Base-by-base conservation (phyloP, 176 grass and related monocot genomes). In the Raddia guianensis region DNA sequence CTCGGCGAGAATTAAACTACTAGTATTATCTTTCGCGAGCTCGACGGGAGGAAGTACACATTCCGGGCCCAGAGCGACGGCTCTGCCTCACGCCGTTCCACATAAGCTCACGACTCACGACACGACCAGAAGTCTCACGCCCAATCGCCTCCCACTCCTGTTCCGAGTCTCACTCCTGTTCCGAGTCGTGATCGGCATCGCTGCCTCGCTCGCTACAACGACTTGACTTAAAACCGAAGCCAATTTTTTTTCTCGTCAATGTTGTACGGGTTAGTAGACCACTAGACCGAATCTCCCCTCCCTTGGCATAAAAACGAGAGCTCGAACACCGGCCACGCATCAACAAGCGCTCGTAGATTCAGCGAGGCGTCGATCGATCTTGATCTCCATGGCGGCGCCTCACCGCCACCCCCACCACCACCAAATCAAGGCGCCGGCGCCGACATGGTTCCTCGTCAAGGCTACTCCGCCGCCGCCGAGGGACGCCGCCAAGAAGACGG, bases 381-480 rank as follows among this genome's bases (percentile, higher is more conserved):
- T 7, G 13, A 11, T 9, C 63, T 35, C 11, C 76, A 89, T 85
- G 87, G 76, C 71, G 18, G 57, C 77, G 34, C 21, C 62, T 42
- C 87, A 74, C 19, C 81, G 61, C 46, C 76, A 66, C 6, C 33
- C 61, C 18, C 70, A 66, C 6, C 63, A 68, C 27, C 70, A 55
- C 70, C 64, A 43, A 56, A n/a, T 44, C 64, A 84, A 85, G 77
- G 76, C 82, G 7, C 63, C 59, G 27, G 76, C 49, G 40, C 76
- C 82, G 18, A 64, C 76, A 16, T 85, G 82, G 87, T 8, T 85
- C 9, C 37, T 65, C 12, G 51, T 47, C 48, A 89, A 70, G 77
- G 55, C 50, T 1, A 8, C 87, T 6, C 67, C 55, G 18, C 55
- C 68, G 49, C 67, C 67, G 33, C 1, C 47, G 37, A 80, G 74